Conservation (phyloP, 176 grass and related monocot species). For the Stipa capillata region DNA sequence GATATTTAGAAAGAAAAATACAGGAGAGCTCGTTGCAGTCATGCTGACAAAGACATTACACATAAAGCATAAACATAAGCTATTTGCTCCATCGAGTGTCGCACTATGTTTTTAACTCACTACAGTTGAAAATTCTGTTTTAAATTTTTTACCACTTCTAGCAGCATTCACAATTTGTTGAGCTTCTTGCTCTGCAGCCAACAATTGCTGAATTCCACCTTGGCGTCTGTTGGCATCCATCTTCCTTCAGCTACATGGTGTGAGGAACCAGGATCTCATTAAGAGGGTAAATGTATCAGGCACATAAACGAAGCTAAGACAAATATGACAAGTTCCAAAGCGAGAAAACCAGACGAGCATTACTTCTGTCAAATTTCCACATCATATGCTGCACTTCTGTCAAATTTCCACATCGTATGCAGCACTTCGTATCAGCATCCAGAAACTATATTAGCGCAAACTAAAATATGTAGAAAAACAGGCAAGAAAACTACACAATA, state of each 20-base stretch:
- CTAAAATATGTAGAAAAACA: too few relatives aligned
- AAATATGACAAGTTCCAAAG: not conserved
- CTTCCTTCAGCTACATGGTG: not conserved
- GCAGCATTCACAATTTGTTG: conserved; percentile 71
- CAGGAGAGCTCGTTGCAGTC: not conserved
- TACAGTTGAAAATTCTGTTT: not conserved
- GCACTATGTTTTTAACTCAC: not conserved
- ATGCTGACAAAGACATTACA: not conserved
- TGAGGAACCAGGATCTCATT: not conserved
- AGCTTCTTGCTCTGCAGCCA: conserved; percentile 71
- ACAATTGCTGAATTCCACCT: conserved; percentile 61
- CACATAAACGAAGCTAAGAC: not conserved
- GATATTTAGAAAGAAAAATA: not conserved
- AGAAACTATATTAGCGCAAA: too few relatives aligned
- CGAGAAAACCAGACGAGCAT: not conserved
- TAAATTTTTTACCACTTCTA: conserved; percentile 29
- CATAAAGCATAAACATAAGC: not conserved
- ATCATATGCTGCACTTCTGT: not conserved
- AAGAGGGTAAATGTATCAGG: not conserved
- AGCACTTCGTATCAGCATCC: not conserved
- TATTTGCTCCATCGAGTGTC: not conserved
- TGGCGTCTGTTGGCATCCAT: too few relatives aligned
- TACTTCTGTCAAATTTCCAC: not conserved
- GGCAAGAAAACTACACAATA: not conserved
- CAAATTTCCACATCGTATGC: not conserved